phyloP scores from a whole-genome alignment of 345 rosid genomes.

The Euphorbia tirucalli region DNA sequence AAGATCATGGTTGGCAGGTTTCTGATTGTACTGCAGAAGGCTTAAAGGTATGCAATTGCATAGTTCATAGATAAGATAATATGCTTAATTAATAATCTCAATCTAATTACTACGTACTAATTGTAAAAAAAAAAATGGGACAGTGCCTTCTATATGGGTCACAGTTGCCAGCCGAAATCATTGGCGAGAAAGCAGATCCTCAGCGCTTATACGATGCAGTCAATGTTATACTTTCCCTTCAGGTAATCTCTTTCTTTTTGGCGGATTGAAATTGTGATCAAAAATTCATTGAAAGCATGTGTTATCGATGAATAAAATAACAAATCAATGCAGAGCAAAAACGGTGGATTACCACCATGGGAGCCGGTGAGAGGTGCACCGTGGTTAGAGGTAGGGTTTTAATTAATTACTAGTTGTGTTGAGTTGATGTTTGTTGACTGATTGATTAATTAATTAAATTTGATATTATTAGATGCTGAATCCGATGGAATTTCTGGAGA shows the following conservation, averaged over 20 bases:
- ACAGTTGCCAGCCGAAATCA: slow-evolving; percentile 29
- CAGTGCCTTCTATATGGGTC: slow-evolving; percentile 14
- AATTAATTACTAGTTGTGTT: too few relatives aligned
- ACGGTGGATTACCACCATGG: slow-evolving; percentile 62
- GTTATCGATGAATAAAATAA: background rate
- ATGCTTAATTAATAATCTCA: background rate
- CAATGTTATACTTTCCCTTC: slow-evolving; percentile 47
- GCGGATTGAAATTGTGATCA: too few relatives aligned
- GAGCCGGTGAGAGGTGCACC: slow-evolving; percentile 50
- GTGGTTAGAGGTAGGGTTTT: slow-evolving; percentile 49
- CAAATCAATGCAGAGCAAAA: slow-evolving; percentile 41
- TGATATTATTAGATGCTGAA: slow-evolving; percentile 42
- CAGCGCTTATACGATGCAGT: slow-evolving; percentile 50
- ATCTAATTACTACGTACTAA: background rate
- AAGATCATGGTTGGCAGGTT: slow-evolving; percentile 56
- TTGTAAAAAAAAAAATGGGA: background rate
- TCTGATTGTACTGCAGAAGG: slow-evolving; percentile 50
- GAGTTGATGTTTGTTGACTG: too few relatives aligned
- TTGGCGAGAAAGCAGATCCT: slow-evolving; percentile 46
- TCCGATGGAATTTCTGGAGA: slow-evolving; percentile 54
- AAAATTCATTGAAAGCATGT: background rate
- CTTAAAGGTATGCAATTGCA: slow-evolving; percentile 20
- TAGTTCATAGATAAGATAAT: background rate
- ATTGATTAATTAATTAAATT: too few relatives aligned
- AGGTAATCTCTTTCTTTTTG: slow-evolving; percentile 22